phyloP scores from a whole-genome alignment of 257 asterid genomes.

The Marsdenia floribunda region DNA sequence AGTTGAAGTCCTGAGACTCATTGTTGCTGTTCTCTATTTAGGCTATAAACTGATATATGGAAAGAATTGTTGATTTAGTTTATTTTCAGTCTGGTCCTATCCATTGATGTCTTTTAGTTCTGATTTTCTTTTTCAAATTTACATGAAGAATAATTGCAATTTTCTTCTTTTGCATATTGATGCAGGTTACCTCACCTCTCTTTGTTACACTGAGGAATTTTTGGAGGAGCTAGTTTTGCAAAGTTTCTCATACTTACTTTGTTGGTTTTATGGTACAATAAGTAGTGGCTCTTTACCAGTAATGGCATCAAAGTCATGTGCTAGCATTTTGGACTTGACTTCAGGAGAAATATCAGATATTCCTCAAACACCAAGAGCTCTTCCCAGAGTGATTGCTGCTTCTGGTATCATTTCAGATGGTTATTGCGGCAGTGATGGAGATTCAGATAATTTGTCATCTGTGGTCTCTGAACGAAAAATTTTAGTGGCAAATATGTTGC shows the following conservation, averaged over 20 bases:
- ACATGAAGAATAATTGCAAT: background rate
- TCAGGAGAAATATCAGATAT: slow-evolving; percentile 45
- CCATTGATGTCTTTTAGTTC: background rate
- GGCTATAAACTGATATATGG: background rate
- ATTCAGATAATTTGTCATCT: slow-evolving; percentile 60
- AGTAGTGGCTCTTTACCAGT: slow-evolving; percentile 15
- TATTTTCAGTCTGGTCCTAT: background rate
- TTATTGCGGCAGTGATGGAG: slow-evolving; percentile 55
- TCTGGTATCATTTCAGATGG: slow-evolving; percentile 68
- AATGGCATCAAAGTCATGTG: slow-evolving; percentile 66
- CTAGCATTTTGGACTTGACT: slow-evolving; percentile 63
- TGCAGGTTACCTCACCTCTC: slow-evolving; percentile 4
- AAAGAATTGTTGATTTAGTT: background rate
- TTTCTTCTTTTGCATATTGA: background rate
- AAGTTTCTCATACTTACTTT: background rate
- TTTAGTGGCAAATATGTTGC: slow-evolving; percentile 79
- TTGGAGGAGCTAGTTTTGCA: background rate
- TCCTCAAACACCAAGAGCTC: slow-evolving; percentile 68
- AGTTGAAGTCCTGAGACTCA: background rate
- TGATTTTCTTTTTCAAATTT: background rate
- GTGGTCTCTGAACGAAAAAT: slow-evolving; percentile 57
- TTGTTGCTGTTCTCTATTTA: background rate
- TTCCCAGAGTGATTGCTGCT: slow-evolving; percentile 71
- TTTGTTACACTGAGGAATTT: background rate
- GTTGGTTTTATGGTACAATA: slow-evolving; percentile 12